phyloP scores from a whole-genome alignment of 2,329 filamentous ascomycete species.

The Mariannaea elegans region DNA sequence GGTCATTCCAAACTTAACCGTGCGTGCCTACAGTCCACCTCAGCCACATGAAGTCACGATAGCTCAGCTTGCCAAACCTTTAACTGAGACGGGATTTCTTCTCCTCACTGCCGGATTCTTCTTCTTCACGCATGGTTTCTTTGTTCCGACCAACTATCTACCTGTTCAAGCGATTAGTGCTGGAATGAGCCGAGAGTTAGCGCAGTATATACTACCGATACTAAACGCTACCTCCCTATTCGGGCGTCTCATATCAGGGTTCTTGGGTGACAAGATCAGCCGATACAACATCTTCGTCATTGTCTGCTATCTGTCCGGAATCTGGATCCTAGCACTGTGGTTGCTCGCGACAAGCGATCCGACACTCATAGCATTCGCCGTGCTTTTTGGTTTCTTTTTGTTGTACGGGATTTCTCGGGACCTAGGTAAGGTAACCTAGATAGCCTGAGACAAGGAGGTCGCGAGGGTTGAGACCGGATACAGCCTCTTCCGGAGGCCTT shows the following conservation, averaged over 20 bases:
- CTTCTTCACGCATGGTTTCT: constrained; percentile 48
- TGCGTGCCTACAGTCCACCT: constrained; percentile 32
- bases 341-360: too few species aligned
- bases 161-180: constrained; percentile 65
- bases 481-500: too few species aligned
- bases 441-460: too few species aligned
- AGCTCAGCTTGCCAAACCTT: constrained; percentile 44
- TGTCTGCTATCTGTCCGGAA: background rate
- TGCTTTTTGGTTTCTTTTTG: constrained; percentile 61
- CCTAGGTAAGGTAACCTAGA: too few species aligned
- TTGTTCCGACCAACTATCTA: constrained; percentile 48
- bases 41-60: constrained; percentile 37
- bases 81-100: constrained; percentile 43
- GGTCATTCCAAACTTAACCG: constrained; percentile 44
- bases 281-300: constrained; percentile 57
- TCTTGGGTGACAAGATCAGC: constrained; percentile 66
- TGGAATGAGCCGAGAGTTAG: constrained; percentile 62
- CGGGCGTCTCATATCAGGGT: constrained; percentile 66
- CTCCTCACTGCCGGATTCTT: constrained; percentile 44
- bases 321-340: too few species aligned
- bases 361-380: too few species aligned
- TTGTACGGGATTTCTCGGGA: too few species aligned
- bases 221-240: constrained; percentile 70
- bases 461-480: too few species aligned
- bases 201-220: constrained; percentile 74